phyloP scores from a whole-genome alignment of 805 yeast species.

The Wickerhamiella nectarea region DNA sequence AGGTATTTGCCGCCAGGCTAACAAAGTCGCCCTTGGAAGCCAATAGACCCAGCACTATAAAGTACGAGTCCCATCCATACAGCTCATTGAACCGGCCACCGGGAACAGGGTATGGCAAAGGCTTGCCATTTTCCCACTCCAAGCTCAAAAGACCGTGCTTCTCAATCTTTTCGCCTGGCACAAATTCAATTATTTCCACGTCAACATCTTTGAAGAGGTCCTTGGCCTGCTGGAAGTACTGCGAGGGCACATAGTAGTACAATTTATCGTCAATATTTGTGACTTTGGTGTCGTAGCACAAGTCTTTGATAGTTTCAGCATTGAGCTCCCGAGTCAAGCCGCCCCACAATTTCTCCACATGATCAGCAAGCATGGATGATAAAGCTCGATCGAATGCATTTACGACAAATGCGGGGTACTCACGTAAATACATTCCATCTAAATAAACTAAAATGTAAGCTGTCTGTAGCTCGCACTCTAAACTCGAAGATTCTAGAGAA shows the following conservation, averaged over 20 bases:
- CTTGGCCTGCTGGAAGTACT: slow-evolving; percentile 24
- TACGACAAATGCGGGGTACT: too few species aligned
- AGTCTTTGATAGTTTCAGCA: slow-evolving; percentile 7
- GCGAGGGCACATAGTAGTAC: slow-evolving; percentile 7
- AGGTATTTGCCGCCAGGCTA: slow-evolving; percentile 76
- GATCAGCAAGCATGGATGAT: background rate
- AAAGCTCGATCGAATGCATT: background rate
- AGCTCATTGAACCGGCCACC: slow-evolving; percentile 95
- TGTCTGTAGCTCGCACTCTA: too few species aligned
- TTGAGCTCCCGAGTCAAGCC: slow-evolving; percentile 13
- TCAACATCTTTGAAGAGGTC: background rate
- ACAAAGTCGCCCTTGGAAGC: slow-evolving; percentile 38
- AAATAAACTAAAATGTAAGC: too few species aligned
- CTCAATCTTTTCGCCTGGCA: background rate
- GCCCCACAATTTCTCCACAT: slow-evolving; percentile 13
- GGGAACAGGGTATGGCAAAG: slow-evolving; percentile 85
- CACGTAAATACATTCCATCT: too few species aligned
- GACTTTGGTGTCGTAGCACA: slow-evolving; percentile 12
- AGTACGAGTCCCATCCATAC: slow-evolving; percentile 97
- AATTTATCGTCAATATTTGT: background rate
- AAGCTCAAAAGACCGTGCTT: slow-evolving; percentile 79
- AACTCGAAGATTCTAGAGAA: background rate
- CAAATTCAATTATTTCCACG: slow-evolving; percentile 43
- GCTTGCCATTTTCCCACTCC: slow-evolving; percentile 49
- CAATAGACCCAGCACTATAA: slow-evolving; percentile 74